Percentiles rank a stretch among this genome's conserved stretches.
Conservation (phyloP, 345 rosid genomes). For the Nasturtium officinale region DNA sequence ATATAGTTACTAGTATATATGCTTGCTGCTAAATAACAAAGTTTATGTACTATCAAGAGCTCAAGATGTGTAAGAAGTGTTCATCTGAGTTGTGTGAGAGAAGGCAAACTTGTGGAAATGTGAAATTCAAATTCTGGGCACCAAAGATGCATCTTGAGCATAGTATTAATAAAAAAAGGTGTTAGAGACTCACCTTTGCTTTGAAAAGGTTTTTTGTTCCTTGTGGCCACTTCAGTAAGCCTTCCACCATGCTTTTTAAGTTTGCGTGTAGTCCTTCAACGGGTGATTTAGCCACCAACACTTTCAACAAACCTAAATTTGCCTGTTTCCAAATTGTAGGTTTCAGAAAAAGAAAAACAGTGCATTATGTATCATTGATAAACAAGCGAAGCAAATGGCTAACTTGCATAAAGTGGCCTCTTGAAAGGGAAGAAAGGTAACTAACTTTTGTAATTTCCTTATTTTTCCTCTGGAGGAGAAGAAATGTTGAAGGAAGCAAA, state of each 20-base stretch:
- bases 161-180: neutral
- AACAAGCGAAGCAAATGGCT: constrained; percentile 21
- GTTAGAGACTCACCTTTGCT: constrained; percentile 66
- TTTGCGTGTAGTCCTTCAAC: constrained; percentile 75
- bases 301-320: constrained; percentile 85
- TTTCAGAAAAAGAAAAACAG: constrained; percentile 32
- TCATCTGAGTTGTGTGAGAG: neutral
- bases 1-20: neutral
- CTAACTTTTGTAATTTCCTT: constrained; percentile 84
- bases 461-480: constrained; percentile 83
- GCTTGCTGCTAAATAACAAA: constrained; percentile 5
- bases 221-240: constrained; percentile 88
- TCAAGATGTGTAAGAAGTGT: constrained; percentile 5
- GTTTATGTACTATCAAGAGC: constrained; percentile 15
- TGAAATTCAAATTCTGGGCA: neutral
- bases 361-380: neutral
- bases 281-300: constrained; percentile 89
- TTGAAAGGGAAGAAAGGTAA: constrained; percentile 22
- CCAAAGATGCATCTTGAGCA: constrained; percentile 4
- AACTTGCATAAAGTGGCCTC: constrained; percentile 12
- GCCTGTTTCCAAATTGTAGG: constrained; percentile 62
- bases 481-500: constrained; percentile 87
- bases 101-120: neutral
- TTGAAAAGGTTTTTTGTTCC: constrained; percentile 80
- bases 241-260: constrained; percentile 74